Evolutionary conservation across 140 eudicot species (phyloP).

Genomic region (Bidens hawaiensis): DNA sequence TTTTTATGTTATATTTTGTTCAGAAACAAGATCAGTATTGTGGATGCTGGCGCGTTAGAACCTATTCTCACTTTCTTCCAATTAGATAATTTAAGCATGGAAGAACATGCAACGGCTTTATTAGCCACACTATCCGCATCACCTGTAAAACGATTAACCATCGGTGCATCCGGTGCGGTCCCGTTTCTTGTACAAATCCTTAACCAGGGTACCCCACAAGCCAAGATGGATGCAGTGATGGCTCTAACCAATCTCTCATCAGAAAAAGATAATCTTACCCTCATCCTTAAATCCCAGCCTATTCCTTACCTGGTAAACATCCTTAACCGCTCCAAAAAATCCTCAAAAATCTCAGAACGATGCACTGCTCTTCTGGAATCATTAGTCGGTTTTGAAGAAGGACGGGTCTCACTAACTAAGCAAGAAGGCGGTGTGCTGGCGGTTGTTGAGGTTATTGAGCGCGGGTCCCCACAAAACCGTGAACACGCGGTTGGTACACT

Average conservation of each 20-base stretch:
- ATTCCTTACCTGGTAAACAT: conserved; percentile 55
- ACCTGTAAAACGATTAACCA: conserved; percentile 52
- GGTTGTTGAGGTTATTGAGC: conserved; percentile 77
- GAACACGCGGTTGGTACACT: conserved; percentile 93
- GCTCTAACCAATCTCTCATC: conserved; percentile 87
- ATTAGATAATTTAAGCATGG: conserved; percentile 39
- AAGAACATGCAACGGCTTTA: conserved; percentile 83
- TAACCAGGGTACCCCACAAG: conserved; percentile 54
- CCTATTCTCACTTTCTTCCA: conserved; percentile 62
- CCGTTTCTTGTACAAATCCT: conserved; percentile 74
- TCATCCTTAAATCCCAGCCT: conserved; percentile 62
- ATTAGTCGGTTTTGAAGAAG: conserved; percentile 61
- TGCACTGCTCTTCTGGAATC: conserved; percentile 77
- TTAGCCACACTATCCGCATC: conserved; percentile 91
- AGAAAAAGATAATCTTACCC: conserved; percentile 43
- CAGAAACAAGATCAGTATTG: conserved; percentile 85
- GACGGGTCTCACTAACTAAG: conserved; percentile 46
- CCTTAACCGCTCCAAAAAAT: conserved; percentile 61
- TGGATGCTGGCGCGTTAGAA: conserved; percentile 80
- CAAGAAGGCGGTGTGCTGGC: conserved; percentile 93
- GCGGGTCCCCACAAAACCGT: conserved; percentile 84
- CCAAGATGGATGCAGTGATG: conserved; percentile 70
- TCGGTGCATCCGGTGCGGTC: conserved; percentile 69
- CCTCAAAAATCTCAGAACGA: conserved; percentile 74
- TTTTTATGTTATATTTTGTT: neutral